Conservation (phyloP, 768 basidiomycete genomes). For the Tricholoma hemisulphureum region DNA sequence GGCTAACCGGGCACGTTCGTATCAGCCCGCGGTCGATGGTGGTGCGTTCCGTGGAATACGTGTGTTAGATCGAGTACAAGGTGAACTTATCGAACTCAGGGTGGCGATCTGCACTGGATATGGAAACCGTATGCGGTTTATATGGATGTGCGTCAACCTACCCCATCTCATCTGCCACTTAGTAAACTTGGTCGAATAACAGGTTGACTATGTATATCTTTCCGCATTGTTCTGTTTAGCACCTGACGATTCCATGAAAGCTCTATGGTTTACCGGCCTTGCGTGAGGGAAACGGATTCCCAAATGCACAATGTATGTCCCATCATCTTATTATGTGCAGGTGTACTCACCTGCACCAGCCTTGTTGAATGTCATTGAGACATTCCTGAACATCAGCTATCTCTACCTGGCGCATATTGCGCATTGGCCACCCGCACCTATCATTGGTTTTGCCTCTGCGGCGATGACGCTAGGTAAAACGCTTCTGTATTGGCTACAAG, state of each 20-base stretch:
- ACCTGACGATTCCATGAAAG: conserved; percentile 32
- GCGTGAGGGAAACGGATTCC: conserved; percentile 71
- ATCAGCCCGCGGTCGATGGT: conserved; percentile 79
- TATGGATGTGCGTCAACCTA: conserved; percentile 51
- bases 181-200: background rate
- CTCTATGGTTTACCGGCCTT: conserved; percentile 72
- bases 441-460: conserved; percentile 71
- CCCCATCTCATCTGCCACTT: conserved; percentile 28
- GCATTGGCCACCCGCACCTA: conserved; percentile 60
- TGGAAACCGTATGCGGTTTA: conserved; percentile 84
- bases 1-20: background rate
- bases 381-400: conserved; percentile 68
- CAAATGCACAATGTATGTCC: conserved; percentile 75
- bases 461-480: conserved; percentile 88
- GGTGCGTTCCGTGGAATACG: conserved; percentile 22
- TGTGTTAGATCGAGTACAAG: background rate
- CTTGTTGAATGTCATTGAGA: conserved; percentile 77
- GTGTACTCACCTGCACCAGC: conserved; percentile 42
- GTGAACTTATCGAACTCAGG: conserved; percentile 32
- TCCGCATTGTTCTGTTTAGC: background rate
- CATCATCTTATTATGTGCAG: background rate
- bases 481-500: conserved; percentile 75
- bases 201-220: conserved; percentile 37
- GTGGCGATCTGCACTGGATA: conserved; percentile 89
- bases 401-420: conserved; percentile 70